Conservation (phyloP, 176 grass and related monocot species). For the Pontederia crassipes region DNA sequence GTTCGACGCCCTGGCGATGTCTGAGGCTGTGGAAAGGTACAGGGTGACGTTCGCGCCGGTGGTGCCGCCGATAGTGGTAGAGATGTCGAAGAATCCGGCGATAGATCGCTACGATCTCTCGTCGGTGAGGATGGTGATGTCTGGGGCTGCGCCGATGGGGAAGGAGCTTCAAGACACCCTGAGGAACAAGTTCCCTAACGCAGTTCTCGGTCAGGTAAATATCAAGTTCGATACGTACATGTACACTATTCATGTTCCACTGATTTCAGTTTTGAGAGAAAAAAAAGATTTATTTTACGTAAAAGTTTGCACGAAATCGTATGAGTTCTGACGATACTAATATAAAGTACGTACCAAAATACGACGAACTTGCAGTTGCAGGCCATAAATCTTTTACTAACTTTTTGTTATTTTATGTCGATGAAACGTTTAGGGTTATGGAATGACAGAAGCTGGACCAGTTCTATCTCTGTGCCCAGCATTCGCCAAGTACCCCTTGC, state of each 20-base stretch:
- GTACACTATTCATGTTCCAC: not conserved
- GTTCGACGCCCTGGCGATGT: not conserved
- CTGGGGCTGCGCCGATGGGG: constrained; percentile 1
- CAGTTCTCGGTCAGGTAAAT: not conserved
- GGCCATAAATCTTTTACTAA: too few species aligned
- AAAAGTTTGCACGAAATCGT: too few species aligned
- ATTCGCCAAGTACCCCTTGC: not conserved
- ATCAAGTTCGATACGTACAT: not conserved
- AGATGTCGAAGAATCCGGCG: not conserved
- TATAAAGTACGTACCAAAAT: too few species aligned
- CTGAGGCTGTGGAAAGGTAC: not conserved
- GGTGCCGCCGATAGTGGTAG: constrained; percentile 1
- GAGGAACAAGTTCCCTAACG: not conserved
- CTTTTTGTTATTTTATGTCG: too few species aligned
- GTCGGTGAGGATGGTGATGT: not conserved
- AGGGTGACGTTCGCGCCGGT: constrained; percentile 1
- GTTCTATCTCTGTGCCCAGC: not conserved
- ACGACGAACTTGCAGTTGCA: too few species aligned
- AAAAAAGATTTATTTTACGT: too few species aligned
- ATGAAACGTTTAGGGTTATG: not conserved
- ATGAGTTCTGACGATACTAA: too few species aligned
- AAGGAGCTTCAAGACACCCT: constrained; percentile 1
- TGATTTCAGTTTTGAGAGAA: too few species aligned
- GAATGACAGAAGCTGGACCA: not conserved
- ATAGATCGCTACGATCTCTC: constrained; percentile 1